Conservation (phyloP, 75 land plant genomes). For the Chamaecyparis obtusa region DNA sequence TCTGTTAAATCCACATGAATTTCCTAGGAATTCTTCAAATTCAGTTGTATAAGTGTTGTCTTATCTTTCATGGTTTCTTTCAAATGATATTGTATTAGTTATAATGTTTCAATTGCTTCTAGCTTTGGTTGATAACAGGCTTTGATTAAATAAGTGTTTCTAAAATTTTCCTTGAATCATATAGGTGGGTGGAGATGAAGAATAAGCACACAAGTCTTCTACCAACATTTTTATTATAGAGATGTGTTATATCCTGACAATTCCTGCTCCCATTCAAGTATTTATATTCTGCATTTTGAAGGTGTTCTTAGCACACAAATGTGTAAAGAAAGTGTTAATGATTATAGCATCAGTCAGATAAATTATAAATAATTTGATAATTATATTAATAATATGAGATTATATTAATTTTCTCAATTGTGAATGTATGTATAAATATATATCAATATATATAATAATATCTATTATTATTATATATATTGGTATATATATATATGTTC, state of each 20-base stretch:
- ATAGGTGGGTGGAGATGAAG: neutral
- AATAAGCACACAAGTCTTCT: neutral
- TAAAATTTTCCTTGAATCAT: neutral
- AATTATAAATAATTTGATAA: too few species aligned
- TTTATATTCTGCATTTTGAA: neutral
- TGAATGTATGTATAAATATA: too few species aligned
- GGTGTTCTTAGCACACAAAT: neutral
- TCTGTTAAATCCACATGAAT: neutral
- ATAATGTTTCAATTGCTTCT: neutral
- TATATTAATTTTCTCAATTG: too few species aligned
- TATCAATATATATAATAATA: too few species aligned
- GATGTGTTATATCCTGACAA: neutral
- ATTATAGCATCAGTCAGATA: too few species aligned
- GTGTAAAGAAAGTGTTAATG: neutral
- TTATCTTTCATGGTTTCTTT: neutral
- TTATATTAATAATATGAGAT: too few species aligned
- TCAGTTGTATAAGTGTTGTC: neutral
- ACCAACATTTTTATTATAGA: neutral
- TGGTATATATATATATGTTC: too few species aligned
- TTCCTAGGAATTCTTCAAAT: neutral
- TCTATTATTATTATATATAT: too few species aligned
- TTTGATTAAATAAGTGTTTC: neutral
- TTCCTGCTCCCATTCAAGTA: neutral
- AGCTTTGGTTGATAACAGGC: neutral
- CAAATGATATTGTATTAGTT: neutral